Conservation (phyloP, 2,329 filamentous ascomycete genomes). For the Talaromyces verruculosus region DNA sequence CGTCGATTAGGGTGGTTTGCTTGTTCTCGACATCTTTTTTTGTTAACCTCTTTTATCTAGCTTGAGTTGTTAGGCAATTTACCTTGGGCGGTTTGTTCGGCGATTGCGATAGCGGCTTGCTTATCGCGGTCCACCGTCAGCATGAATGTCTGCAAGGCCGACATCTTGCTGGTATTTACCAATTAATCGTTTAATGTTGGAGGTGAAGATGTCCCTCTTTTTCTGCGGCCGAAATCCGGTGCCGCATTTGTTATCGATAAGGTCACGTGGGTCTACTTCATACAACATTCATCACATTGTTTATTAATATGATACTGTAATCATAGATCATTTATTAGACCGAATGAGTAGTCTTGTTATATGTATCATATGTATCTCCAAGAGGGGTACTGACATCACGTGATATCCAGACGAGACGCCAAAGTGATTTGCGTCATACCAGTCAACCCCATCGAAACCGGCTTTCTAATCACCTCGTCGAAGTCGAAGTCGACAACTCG, state of each 20-base stretch:
- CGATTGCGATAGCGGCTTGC: slow-evolving; percentile 47
- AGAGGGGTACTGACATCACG: neutral
- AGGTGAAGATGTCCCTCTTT: slow-evolving; percentile 22
- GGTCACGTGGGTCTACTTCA: slow-evolving; percentile 28
- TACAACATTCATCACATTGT: neutral
- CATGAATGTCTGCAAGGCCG: slow-evolving; percentile 51
- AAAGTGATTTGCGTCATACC: slow-evolving; percentile 20
- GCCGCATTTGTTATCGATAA: slow-evolving; percentile 36
- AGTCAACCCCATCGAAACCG: neutral
- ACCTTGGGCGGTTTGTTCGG: slow-evolving; percentile 47
- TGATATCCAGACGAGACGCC: neutral
- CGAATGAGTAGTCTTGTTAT: neutral
- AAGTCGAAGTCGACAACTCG: neutral
- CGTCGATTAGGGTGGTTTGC: slow-evolving; percentile 60
- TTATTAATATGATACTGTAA: neutral
- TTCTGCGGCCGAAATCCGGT: slow-evolving; percentile 26
- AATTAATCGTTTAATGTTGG: neutral
- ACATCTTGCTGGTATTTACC: slow-evolving; percentile 38
- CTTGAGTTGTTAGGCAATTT: slow-evolving; percentile 3
- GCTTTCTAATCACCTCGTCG: neutral
- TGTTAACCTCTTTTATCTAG: neutral
- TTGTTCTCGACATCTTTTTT: slow-evolving; percentile 57
- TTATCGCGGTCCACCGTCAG: slow-evolving; percentile 50
- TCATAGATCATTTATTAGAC: neutral
- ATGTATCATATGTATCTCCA: neutral